phyloP scores from a whole-genome alignment of 208 protist species.

The Acanthamoeba royreba region DNA sequence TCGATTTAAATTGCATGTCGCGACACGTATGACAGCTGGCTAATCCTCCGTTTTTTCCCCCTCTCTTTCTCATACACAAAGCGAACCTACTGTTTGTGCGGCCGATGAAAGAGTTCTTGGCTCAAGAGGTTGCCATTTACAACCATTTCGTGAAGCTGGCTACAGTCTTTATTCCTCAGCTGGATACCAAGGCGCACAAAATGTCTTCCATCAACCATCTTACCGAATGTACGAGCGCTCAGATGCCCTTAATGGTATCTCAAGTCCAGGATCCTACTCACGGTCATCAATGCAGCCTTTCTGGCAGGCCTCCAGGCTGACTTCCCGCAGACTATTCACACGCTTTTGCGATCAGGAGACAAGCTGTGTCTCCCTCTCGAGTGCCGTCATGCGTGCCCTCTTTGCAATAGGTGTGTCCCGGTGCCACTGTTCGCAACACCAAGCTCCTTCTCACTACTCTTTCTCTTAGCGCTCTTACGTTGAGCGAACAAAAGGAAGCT shows the following conservation, averaged over 20 bases:
- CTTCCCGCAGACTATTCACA: background rate
- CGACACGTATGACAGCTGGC: no score
- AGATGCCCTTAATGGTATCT: background rate
- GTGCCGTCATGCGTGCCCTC: background rate
- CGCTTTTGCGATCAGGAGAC: background rate
- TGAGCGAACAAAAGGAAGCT: background rate
- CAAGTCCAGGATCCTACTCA: background rate
- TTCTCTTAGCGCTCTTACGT: background rate
- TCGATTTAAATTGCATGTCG: no score
- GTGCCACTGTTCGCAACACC: background rate
- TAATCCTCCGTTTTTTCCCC: background rate
- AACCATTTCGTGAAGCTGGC: background rate
- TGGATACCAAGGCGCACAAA: background rate
- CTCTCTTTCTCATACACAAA: background rate
- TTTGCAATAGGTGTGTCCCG: background rate
- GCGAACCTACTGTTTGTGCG: background rate
- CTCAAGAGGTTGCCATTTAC: background rate
- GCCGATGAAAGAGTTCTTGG: slow-evolving; percentile 27
- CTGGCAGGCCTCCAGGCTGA: background rate
- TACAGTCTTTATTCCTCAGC: background rate
- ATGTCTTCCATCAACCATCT: slow-evolving; percentile 1
- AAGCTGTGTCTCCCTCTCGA: background rate
- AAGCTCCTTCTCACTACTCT: background rate
- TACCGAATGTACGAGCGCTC: background rate
- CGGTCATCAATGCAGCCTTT: background rate